These are phyloP conservation scores for Cercospora janseana DNA, from an alignment of 2,329 filamentous ascomycete genomes.

Conservation along the genomic window DNA sequence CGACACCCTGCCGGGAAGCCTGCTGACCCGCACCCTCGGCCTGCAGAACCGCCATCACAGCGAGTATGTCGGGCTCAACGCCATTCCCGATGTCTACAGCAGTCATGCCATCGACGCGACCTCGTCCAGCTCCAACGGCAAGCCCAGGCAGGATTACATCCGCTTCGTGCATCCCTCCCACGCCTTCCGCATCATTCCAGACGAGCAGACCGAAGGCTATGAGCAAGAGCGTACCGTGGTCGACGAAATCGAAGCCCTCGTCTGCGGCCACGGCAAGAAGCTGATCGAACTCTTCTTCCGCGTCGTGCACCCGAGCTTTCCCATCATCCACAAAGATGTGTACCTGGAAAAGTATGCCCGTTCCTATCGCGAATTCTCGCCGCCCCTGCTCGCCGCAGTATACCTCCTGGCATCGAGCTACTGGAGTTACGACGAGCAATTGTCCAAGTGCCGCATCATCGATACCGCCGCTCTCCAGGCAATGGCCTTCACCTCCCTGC, in stretches of 20 bases:
- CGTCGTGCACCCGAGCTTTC: slow-evolving; percentile 59
- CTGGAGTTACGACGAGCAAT: slow-evolving; percentile 57
- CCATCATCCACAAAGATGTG: slow-evolving; percentile 60
- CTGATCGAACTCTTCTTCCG: slow-evolving; percentile 73
- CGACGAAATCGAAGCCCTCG: slow-evolving; percentile 68
- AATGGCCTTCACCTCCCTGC: slow-evolving; percentile 40
- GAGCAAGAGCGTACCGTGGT: slow-evolving; percentile 47
- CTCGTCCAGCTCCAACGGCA: not conserved
- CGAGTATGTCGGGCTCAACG: slow-evolving; percentile 32
- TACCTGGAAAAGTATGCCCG: slow-evolving; percentile 61
- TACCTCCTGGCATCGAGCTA: slow-evolving; percentile 63
- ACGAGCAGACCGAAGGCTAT: slow-evolving; percentile 27
- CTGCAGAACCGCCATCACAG: slow-evolving; percentile 34
- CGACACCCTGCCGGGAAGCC: slow-evolving; percentile 66
- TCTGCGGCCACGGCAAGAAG: slow-evolving; percentile 67
- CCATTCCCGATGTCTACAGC: slow-evolving; percentile 24
- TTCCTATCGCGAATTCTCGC: slow-evolving; percentile 58
- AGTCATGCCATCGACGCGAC: slow-evolving; percentile 8
- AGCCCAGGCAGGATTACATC: slow-evolving; percentile 38
- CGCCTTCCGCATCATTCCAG: slow-evolving; percentile 71
- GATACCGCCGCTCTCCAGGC: slow-evolving; percentile 38
- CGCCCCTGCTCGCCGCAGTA: slow-evolving; percentile 59
- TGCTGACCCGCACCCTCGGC: slow-evolving; percentile 63
- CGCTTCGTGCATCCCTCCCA: slow-evolving; percentile 72
- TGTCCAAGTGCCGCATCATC: slow-evolving; percentile 48